phyloP scores from a whole-genome alignment of 345 rosid species.

The Sonneratia alba region DNA sequence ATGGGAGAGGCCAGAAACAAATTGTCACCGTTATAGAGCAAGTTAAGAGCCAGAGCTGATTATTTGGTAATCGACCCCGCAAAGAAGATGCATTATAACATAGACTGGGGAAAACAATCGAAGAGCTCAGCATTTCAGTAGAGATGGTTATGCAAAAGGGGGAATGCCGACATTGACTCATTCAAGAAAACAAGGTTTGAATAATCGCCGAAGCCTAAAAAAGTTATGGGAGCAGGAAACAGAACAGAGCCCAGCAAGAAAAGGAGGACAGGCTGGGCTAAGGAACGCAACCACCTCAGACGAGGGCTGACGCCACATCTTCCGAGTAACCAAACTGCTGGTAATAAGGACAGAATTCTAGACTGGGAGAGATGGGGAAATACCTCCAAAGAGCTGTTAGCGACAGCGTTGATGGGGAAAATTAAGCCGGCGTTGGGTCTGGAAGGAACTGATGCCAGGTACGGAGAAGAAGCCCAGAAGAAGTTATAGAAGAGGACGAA shows the following conservation, averaged over 20 bases:
- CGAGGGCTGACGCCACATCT: too few relatives aligned
- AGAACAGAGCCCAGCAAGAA: too few relatives aligned
- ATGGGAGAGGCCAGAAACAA: too few relatives aligned
- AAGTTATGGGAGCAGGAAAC: too few relatives aligned
- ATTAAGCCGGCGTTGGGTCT: conserved; percentile 13
- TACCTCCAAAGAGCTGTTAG: conserved; percentile 5
- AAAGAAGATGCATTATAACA: not conserved
- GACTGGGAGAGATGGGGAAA: not conserved
- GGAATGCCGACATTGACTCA: not conserved
- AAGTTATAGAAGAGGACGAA: conserved; percentile 58
- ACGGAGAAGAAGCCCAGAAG: conserved; percentile 79
- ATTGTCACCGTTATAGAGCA: not conserved
- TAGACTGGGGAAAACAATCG: not conserved
- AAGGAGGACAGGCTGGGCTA: too few relatives aligned
- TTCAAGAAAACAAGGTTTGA: too few relatives aligned
- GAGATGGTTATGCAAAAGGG: not conserved
- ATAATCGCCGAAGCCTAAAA: too few relatives aligned
- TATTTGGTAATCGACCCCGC: not conserved
- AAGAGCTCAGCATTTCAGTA: too few relatives aligned
- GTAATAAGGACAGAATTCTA: not conserved
- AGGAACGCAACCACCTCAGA: too few relatives aligned
- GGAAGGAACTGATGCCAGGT: conserved; percentile 28
- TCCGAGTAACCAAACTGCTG: not conserved
- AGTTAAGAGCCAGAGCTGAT: not conserved
- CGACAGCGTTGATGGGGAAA: conserved; percentile 13